Evolutionary conservation across 1,139 yeast genomes (phyloP), one percentile per base, ranked within the genome.

Genomic region (Geotrichum candidum): DNA sequence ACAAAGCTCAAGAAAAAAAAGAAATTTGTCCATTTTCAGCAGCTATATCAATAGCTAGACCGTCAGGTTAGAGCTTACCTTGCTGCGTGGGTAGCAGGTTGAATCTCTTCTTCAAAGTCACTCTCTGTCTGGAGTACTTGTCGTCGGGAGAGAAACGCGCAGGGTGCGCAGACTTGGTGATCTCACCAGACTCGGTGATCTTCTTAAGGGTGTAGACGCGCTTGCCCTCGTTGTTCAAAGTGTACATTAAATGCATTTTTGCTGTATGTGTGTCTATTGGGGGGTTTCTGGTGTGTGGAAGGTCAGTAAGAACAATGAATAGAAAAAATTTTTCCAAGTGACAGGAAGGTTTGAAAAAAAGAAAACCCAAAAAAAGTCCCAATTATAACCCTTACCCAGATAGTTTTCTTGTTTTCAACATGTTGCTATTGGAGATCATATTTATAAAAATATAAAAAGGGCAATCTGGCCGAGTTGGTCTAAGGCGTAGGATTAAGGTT

Each of bases 91-190:
- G 97, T 74, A 95, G 83, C 77, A 95, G 77, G 69, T 87, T 87
- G 76, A 80, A 92, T 82, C 99, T 88, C 84, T 90, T 94, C 86
- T 95, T 95, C 75, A 95, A 84, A 60, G 98, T 94, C 60, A 94
- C 97, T 84, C 99, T 89, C 80, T 95, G 98, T 83, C 97, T 88
- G 63, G 99, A 94, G 82, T 90, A 94, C 80, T 94, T 94, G 84
- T 94, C 99, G 76, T 94, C 99, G 70, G 99, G 99, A 57, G 99
- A 94, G 77, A 94, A 94, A 78, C 99, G 86, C 62, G 99, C 99
- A 66, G 99, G 99, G 77, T 95, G 99, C 45, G 99, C 99, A 68
- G 97, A 89, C 80, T 91, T 90, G 76, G 99, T 95, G 81, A 94
- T 91, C 77, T 91, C 96, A 66, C 98, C 98, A 11, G 81, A 78